Conservation (phyloP, 495 filamentous ascomycete species). For the Xylaria venustula region DNA sequence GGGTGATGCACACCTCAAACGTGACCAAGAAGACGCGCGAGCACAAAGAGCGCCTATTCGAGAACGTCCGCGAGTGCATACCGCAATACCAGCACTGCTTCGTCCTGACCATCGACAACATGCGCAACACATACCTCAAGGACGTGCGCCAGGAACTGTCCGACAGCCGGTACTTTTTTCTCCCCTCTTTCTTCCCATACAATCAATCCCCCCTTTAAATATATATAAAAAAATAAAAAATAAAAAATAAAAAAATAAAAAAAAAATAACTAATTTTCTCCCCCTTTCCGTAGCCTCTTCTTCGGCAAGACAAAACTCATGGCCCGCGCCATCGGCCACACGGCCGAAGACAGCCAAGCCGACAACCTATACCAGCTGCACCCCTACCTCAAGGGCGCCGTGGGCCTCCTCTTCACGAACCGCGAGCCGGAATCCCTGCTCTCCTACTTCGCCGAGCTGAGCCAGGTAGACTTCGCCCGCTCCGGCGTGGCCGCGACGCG, state of each 20-base stretch:
- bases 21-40: slow-evolving; percentile 88
- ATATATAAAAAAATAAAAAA: no score
- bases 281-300: slow-evolving; percentile 63
- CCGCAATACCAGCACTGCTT: slow-evolving; percentile 86
- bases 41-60: slow-evolving; percentile 81
- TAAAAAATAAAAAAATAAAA: not conserved
- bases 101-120: slow-evolving; percentile 93
- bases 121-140: slow-evolving; percentile 97
- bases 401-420: slow-evolving; percentile 88
- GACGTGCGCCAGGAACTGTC: slow-evolving; percentile 79
- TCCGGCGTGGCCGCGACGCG: slow-evolving; percentile 74
- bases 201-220: not conserved
- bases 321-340: slow-evolving; percentile 81
- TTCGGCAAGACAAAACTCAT: slow-evolving; percentile 99
- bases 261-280: not conserved
- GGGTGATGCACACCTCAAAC: slow-evolving; percentile 83
- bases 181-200: not conserved
- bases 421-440: slow-evolving; percentile 61
- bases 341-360: slow-evolving; percentile 71
- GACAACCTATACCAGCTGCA: slow-evolving; percentile 67
- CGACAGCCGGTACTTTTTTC: slow-evolving; percentile 70
- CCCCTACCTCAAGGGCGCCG: slow-evolving; percentile 71
- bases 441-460: slow-evolving; percentile 65
- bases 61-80: slow-evolving; percentile 81
- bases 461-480: slow-evolving; percentile 76